Conservation (phyloP, 805 yeast genomes). For the Monosporozyma aerobia region DNA sequence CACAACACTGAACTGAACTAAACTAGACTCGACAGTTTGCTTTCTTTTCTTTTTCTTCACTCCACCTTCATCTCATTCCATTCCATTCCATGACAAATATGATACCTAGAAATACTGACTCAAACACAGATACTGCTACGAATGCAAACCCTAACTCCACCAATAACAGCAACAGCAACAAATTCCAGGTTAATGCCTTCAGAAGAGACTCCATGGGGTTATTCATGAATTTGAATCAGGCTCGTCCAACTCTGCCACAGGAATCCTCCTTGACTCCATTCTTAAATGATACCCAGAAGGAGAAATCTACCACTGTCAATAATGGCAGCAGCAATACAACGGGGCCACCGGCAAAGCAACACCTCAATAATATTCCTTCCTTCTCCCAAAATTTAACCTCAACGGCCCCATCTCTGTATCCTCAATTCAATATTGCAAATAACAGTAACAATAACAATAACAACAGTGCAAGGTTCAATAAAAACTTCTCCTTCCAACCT, state of each 20-base stretch:
- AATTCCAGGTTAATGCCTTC: slow-evolving; percentile 4
- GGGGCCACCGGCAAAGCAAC: neutral
- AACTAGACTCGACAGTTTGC: no score
- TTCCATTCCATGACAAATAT: neutral
- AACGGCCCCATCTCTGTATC: neutral
- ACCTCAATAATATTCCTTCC: neutral
- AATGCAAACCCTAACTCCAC: neutral
- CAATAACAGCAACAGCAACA: neutral
- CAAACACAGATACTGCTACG: neutral
- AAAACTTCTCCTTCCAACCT: neutral
- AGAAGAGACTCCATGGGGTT: slow-evolving; percentile 19
- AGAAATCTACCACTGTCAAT: slow-evolving; percentile 5
- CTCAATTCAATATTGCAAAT: neutral
- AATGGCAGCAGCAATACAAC: slow-evolving; percentile 30
- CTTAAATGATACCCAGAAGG: slow-evolving; percentile 5
- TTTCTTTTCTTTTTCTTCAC: no score
- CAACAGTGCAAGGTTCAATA: neutral
- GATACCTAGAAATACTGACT: neutral
- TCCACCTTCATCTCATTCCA: no score
- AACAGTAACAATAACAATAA: neutral
- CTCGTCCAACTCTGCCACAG: slow-evolving; percentile 3
- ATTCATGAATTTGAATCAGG: slow-evolving; percentile 17
- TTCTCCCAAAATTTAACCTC: neutral
- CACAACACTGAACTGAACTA: no score
- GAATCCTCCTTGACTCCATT: slow-evolving; percentile 16